Evolutionary conservation across 1,139 yeast species (phyloP), one percentile per base, ranked within the genome.

Genomic region (Scheffersomyces illinoinensis): DNA sequence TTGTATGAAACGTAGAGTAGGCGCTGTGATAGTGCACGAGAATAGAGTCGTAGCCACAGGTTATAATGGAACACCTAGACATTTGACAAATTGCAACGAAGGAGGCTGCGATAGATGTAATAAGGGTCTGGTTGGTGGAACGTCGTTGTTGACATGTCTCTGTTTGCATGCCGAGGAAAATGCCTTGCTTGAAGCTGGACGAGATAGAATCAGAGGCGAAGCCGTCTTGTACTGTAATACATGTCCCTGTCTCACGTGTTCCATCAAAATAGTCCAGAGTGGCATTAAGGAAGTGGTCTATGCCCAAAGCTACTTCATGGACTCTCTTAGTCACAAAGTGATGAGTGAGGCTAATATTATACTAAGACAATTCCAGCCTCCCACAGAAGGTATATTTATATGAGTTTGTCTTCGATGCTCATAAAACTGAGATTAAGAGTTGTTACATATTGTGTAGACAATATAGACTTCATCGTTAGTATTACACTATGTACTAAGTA

Each of bases 91-190:
- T 70, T 95, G 99, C 74, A 93, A 92, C 69, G 95, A 92, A 67
- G 99, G 99, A 19, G 99, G 99, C 0, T 95, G 99, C 74, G 76
- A 85, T 6, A 79, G 99, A 53, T 95, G 99, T 72, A 93, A 93
- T 67, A 76, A 79, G 56, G 85, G 85, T 0, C 83, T 88, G 17
- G 96, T 97, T 0, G 79, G 85, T 47, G 89, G 88, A 0, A 77
- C 82, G 3, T 75, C 72, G 1, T 77, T 95, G 53, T 84, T 90
- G 1, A 92, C 98, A 0, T 95, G 99, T 73, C 76, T 95, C 57
- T 95, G 99, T 73, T 76, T 95, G 50, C 99, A 95, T 72, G 99
- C 99, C 0, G 99, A 95, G 71, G 99, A 95, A 68, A 95, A 96
- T 72, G 99, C 99, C 0, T 78, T 95, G 52, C 75, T 96, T 57